phyloP scores from a whole-genome alignment of 441 rosid genomes.

The Mallotus repandus region DNA sequence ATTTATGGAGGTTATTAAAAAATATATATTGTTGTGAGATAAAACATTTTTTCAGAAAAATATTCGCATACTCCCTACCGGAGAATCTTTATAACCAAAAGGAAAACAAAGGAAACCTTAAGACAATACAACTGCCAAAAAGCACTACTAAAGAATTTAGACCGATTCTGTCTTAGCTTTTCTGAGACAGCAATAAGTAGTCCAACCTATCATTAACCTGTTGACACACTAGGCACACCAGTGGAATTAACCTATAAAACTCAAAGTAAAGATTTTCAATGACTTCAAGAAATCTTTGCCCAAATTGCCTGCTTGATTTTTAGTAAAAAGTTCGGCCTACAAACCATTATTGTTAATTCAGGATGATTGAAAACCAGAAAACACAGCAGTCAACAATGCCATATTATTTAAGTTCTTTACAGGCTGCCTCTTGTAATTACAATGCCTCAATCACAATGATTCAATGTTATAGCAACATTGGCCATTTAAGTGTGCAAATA shows the following conservation, averaged over 20 bases:
- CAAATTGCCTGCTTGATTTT: background rate
- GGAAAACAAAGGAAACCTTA: background rate
- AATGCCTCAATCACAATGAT: background rate
- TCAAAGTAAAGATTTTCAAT: background rate
- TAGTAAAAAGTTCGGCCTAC: background rate
- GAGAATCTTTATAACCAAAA: background rate
- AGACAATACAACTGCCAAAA: background rate
- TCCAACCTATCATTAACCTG: background rate
- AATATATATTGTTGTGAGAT: no score
- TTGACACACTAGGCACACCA: background rate
- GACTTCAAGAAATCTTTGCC: conserved; percentile 2
- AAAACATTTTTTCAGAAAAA: background rate
- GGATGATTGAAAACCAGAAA: background rate
- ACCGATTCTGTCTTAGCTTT: background rate
- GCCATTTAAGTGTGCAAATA: background rate
- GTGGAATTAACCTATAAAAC: background rate
- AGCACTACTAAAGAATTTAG: background rate
- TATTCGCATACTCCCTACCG: background rate
- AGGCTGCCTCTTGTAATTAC: background rate
- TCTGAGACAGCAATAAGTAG: background rate
- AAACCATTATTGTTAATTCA: background rate
- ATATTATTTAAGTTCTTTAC: background rate
- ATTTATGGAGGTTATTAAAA: no score
- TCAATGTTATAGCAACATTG: background rate
- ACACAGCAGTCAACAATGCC: background rate